A percentile compares a stretch with the other conserved stretches of the same genome.
phyloP scores from a whole-genome alignment of 2,329 filamentous ascomycete genomes.

The Fusarium verrucosum region DNA sequence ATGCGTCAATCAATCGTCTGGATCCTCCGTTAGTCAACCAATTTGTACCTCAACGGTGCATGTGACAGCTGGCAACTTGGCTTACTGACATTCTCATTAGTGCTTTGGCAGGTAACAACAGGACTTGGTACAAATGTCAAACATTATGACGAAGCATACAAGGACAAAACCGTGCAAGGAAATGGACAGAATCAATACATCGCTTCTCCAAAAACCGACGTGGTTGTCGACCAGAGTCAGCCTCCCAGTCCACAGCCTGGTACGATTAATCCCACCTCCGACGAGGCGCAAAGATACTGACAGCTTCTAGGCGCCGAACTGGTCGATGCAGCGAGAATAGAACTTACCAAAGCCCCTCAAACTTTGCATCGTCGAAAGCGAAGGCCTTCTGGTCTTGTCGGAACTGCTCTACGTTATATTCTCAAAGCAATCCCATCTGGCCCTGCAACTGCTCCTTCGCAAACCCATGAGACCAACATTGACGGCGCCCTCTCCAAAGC shows the following conservation, averaged over 20 bases:
- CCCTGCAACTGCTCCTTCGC: slow-evolving; percentile 58
- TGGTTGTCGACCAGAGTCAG: slow-evolving; percentile 43
- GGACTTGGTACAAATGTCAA: slow-evolving; percentile 53
- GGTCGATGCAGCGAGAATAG: slow-evolving; percentile 61
- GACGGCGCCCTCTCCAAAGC: slow-evolving; percentile 60
- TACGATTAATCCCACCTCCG: slow-evolving; percentile 38
- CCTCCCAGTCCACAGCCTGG: slow-evolving; percentile 50
- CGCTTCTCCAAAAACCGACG: slow-evolving; percentile 45
- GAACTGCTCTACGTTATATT: slow-evolving; percentile 55
- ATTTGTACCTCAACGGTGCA: slow-evolving; percentile 18
- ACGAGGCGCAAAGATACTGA: slow-evolving; percentile 20
- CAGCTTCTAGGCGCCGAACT: slow-evolving; percentile 58
- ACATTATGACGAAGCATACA: slow-evolving; percentile 48
- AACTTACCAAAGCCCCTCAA: slow-evolving; percentile 61
- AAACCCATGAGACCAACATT: slow-evolving; percentile 48
- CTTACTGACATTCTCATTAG: slow-evolving; percentile 47
- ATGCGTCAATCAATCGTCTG: slow-evolving; percentile 55
- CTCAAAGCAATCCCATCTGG: slow-evolving; percentile 61
- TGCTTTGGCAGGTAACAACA: slow-evolving; percentile 58
- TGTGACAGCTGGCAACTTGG: slow-evolving; percentile 33
- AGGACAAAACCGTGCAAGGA: slow-evolving; percentile 44
- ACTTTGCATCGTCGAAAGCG: slow-evolving; percentile 55
- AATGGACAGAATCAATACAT: slow-evolving; percentile 47
- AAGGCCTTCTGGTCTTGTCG: slow-evolving; percentile 56
- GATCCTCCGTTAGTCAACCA: slow-evolving; percentile 51